phyloP scores from a whole-genome alignment of 2,329 filamentous ascomycete genomes.

The Fusarium sp. region DNA sequence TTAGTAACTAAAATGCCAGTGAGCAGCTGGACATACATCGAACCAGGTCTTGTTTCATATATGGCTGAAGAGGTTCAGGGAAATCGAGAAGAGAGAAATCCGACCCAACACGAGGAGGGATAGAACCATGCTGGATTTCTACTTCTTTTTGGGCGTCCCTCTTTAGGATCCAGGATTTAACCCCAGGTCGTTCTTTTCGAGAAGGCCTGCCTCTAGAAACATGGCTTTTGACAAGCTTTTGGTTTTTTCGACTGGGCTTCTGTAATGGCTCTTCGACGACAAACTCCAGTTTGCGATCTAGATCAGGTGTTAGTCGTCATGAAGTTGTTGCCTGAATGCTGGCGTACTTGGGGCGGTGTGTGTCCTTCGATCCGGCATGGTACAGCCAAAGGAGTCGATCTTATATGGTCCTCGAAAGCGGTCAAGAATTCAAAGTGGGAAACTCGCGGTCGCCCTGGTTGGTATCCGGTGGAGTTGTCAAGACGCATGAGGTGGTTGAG shows the following conservation, averaged over 20 bases:
- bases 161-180: slow-evolving; percentile 34
- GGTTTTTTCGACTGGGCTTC: neutral
- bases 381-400: neutral
- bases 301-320: neutral
- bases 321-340: accelerated
- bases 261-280: slow-evolving; percentile 9
- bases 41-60: slow-evolving; percentile 34
- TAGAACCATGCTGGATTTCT: slow-evolving; percentile 3
- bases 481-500: neutral
- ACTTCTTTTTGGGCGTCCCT: neutral
- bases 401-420: neutral
- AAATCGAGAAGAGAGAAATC: slow-evolving; percentile 37
- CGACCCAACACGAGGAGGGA: slow-evolving; percentile 24
- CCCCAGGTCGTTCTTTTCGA: neutral
- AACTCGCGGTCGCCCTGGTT: neutral
- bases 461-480: neutral
- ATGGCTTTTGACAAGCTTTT: slow-evolving; percentile 23
- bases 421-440: neutral
- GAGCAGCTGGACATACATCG: neutral
- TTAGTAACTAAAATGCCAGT: neutral
- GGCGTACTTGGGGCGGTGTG: neutral
- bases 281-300: slow-evolving; percentile 19
- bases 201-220: neutral
- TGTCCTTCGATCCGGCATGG: neutral
- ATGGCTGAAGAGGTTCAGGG: slow-evolving; percentile 34